Evolutionary conservation across 2,329 filamentous ascomycete species (phyloP), one percentile per base, ranked within the genome.

Genomic region (Colletotrichum aenigma): DNA sequence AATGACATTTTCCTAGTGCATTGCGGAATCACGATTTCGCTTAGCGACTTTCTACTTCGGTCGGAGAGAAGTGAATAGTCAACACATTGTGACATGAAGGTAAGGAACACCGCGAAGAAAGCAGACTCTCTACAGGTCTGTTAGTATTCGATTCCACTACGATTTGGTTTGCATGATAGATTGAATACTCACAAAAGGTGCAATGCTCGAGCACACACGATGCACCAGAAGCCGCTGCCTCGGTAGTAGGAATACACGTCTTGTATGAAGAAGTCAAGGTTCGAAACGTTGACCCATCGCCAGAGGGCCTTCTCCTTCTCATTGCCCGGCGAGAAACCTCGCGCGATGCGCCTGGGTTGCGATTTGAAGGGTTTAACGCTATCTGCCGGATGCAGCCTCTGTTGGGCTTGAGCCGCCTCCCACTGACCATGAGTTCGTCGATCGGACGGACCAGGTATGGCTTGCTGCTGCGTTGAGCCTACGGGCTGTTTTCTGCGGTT

Each of bases 231-330:
- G 0, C 96, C 96, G 77, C 95, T 94, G 3, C 94, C 94, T 67
- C 94, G 88, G 81, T 94, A 98, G 84, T 98, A 98, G 78, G 94
- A 90, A 82, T 98, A 98, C 5, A 98, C 95, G 77, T 92, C 94
- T 71, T 92, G 91, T 81, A 98, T 92, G 82, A 98, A 98, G 80
- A 92, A 93, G 84, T 98, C 96, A 69, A 98, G 88, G 81, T 98
- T 97, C 48, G 94, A 92, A 73, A 97, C 95, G 81, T 98, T 98
- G 70, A 95, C 95, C 94, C 96, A 98, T 84, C 95, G 91, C 93
- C 95, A 98, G 87, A 98, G 91, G 5, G 96, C 96, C 83, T 93
- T 94, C 81, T 96, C 94, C 83, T 92, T 92, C 15, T 86, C 85
- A 68, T 82, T 85, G 12, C 84, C 84, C 2, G 82, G 77, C 24